These are phyloP conservation scores for Ascosphaera apis DNA, from an alignment of 2,329 filamentous ascomycete genomes.

Conservation along the genomic window DNA sequence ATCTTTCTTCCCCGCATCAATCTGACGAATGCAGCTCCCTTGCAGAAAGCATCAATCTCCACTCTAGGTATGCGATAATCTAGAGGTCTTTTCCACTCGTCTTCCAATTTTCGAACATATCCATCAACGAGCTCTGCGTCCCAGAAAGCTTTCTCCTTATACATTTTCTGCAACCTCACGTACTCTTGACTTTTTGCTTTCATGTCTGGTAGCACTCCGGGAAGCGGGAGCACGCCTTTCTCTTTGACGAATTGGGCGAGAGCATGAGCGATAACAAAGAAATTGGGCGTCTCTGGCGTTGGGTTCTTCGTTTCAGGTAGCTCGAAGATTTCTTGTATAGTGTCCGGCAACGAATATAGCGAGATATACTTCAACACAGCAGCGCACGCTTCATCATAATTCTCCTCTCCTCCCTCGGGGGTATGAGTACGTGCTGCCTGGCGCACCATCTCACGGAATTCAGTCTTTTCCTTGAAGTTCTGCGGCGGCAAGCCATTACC, in stretches of 20 bases:
- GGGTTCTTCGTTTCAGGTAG: constrained; percentile 35
- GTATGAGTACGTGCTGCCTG: constrained; percentile 45
- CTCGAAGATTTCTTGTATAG: constrained; percentile 56
- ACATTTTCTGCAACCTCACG: constrained; percentile 73
- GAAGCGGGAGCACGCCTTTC: constrained; percentile 54
- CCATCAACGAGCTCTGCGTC: constrained; percentile 55
- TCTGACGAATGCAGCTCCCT: constrained; percentile 81
- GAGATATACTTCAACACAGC: constrained; percentile 77
- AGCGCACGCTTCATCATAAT: constrained; percentile 76
- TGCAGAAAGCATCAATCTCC: constrained; percentile 83
- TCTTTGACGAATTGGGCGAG: constrained; percentile 53
- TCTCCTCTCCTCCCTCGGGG: constrained; percentile 77
- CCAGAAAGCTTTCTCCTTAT: constrained; percentile 64
- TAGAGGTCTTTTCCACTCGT: constrained; percentile 23
- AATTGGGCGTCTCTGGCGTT: constrained; percentile 32
- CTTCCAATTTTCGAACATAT: constrained; percentile 35
- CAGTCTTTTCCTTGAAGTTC: constrained; percentile 65
- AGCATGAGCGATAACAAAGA: constrained; percentile 76
- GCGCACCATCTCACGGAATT: constrained; percentile 51
- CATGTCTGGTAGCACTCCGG: constrained; percentile 86
- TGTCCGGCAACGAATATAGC: constrained; percentile 40
- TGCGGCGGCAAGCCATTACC: constrained; percentile 47
- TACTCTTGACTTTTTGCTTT: constrained; percentile 84
- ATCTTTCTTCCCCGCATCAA: constrained; percentile 46
- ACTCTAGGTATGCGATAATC: constrained; percentile 32